Conservation (phyloP, 805 yeast species). For the Metschnikowia drakensbergensis region DNA sequence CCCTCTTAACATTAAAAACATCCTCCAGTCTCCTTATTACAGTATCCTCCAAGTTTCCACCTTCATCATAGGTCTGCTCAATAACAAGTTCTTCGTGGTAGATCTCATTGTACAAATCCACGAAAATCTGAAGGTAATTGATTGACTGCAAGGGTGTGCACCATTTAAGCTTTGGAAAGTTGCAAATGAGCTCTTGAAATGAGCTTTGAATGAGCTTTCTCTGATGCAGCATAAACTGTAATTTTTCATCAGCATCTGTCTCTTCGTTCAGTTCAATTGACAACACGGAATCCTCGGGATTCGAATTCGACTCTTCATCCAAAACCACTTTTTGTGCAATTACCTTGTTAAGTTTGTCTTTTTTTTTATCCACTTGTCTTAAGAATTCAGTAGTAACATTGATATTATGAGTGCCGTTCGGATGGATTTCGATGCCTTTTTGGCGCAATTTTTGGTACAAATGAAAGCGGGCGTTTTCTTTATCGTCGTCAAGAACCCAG, state of each 20-base stretch:
- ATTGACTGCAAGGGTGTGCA: slow-evolving; percentile 15
- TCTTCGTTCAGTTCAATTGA: background rate
- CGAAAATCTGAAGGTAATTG: slow-evolving; percentile 16
- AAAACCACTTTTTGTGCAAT: background rate
- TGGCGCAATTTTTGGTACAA: slow-evolving; percentile 1
- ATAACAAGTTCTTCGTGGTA: slow-evolving; percentile 14
- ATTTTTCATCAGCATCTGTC: background rate
- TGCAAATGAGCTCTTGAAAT: slow-evolving; percentile 10
- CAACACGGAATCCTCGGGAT: background rate
- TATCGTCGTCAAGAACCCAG: background rate
- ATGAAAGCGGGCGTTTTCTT: background rate
- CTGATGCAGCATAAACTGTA: slow-evolving; percentile 5
- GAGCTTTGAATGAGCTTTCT: slow-evolving; percentile 10
- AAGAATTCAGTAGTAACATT: slow-evolving; percentile 4
- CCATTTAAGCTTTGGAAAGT: slow-evolving; percentile 10
- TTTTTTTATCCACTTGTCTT: background rate
- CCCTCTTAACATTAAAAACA: background rate
- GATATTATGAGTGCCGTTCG: slow-evolving; percentile 1
- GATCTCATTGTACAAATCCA: slow-evolving; percentile 16
- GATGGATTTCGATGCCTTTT: slow-evolving; percentile 3
- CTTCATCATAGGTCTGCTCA: slow-evolving; percentile 8
- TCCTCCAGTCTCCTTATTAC: slow-evolving; percentile 8
- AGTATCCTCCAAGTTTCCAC: slow-evolving; percentile 11
- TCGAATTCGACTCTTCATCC: background rate
- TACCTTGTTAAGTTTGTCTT: background rate